phyloP scores from a whole-genome alignment of 2,329 filamentous ascomycete genomes.

The Fusarium begoniae region DNA sequence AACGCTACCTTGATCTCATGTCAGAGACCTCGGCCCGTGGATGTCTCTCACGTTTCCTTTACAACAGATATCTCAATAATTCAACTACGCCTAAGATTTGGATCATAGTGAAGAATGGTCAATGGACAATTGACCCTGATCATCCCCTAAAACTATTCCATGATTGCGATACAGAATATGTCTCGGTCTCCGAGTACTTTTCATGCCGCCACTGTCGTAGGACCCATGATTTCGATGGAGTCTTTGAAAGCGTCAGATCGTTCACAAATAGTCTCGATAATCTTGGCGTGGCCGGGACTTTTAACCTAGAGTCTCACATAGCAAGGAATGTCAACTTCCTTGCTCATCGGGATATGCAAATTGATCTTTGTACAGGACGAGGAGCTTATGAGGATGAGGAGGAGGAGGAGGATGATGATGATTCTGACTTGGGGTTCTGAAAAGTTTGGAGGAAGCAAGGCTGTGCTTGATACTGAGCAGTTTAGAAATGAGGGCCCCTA shows the following conservation, averaged over 20 bases:
- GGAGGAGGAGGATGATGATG: background rate
- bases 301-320: no score
- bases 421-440: background rate
- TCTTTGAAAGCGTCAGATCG: accelerated
- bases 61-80: background rate
- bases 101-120: background rate
- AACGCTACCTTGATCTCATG: background rate
- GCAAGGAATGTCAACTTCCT: background rate
- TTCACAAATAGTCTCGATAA: accelerated
- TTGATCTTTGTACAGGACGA: background rate
- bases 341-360: background rate
- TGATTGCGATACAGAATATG: background rate
- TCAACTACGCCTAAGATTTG: accelerated
- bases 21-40: background rate
- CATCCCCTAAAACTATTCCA: accelerated
- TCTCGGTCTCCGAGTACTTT: accelerated
- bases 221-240: background rate
- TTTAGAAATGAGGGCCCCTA: background rate
- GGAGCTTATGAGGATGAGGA: background rate
- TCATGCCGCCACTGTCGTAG: background rate
- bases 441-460: background rate
- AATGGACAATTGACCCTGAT: background rate
- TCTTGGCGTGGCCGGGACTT: no score
- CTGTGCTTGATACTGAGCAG: background rate
- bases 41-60: background rate